Evolutionary conservation across 108 stramenopile species (phyloP), one percentile per base, ranked within the genome.

Genomic region (Chaetoceros tenuissimus): DNA sequence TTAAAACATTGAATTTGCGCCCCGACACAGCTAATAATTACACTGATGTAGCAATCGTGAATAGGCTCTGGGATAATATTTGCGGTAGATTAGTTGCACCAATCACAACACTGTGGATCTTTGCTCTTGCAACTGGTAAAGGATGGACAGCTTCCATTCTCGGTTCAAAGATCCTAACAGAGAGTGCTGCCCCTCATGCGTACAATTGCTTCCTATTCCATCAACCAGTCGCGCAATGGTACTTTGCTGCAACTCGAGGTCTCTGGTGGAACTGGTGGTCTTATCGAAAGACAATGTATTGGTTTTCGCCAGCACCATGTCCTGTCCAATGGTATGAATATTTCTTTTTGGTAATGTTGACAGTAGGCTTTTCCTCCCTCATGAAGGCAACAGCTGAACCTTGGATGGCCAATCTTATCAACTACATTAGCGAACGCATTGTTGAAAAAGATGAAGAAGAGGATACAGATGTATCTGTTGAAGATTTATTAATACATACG

Each of bases 141-240:
- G 51, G 51, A 25, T 52, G 19, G 22, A 52, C 51, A 18, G 51
- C 51, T n/a, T n/a, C n/a, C 2, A 3, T 52, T 27, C 5, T 52
- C 1, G 24, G 51, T 2, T 52, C 24, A 1, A 27, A 52, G 18
- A 25, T 52, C 26, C 26, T 52, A 24, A 24, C 24, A 52, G 13
- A 44, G 31, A 44, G 40, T 13, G 48, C 50, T 10, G 59, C 59
- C 10, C 55, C 55, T 19, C 55, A 57, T 45, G 31, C 55, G 16
- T 57, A 57, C 43, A 57, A 57, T 45, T 57, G 55, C 24, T 57
- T 57, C 43, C 55, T 57, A 19, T 57, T 57, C 43, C 55, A 57
- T 18, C 55, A 57, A 45, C 21, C 44, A 3, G 55, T 57, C 10
- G 55, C 40, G 20, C 55, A 57, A 18, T 57, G 55, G 55, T 57